A percentile compares a stretch with the other conserved stretches of the same genome.
phyloP scores from a whole-genome alignment of 352 stramenopile species.

The Phytophthora parvispora region DNA sequence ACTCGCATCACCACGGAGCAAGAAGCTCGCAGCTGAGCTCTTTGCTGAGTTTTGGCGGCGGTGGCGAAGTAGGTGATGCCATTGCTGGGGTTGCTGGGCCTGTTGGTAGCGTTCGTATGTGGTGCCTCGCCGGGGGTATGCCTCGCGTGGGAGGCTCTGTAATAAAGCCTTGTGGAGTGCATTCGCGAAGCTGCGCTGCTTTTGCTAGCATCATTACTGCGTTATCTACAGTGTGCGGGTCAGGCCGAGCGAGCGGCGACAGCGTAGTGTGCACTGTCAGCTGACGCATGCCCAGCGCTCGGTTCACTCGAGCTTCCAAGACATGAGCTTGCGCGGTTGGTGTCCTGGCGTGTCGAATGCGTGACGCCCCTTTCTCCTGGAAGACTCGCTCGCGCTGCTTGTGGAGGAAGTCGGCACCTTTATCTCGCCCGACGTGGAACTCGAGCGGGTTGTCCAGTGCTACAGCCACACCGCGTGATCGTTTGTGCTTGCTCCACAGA shows the following conservation, averaged over 20 bases:
- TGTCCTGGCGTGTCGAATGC: slow-evolving; percentile 59
- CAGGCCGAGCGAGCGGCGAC: slow-evolving; percentile 45
- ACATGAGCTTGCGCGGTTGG: slow-evolving; percentile 46
- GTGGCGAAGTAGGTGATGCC: neutral
- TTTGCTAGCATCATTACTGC: slow-evolving; percentile 38
- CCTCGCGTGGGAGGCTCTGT: slow-evolving; percentile 7
- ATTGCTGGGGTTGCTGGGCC: slow-evolving; percentile 8
- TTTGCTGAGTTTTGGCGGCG: neutral
- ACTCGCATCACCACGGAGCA: slow-evolving; percentile 40
- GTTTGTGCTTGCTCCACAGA: slow-evolving; percentile 39
- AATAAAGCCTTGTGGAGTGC: slow-evolving; percentile 25
- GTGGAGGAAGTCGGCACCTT: slow-evolving; percentile 59
- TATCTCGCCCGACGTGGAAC: slow-evolving; percentile 49
- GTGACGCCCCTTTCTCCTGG: slow-evolving; percentile 33
- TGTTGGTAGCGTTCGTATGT: slow-evolving; percentile 26
- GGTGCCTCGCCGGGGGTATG: slow-evolving; percentile 12
- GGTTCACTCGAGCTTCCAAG: slow-evolving; percentile 50
- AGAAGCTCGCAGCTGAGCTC: slow-evolving; percentile 32
- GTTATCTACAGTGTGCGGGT: slow-evolving; percentile 47
- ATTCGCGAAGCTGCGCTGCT: slow-evolving; percentile 38
- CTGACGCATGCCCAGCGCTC: slow-evolving; percentile 49
- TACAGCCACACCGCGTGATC: slow-evolving; percentile 49
- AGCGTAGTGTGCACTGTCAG: slow-evolving; percentile 6
- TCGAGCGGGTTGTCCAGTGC: slow-evolving; percentile 40
- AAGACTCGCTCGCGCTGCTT: slow-evolving; percentile 54